Evolutionary conservation across 2,329 filamentous ascomycete genomes (phyloP).

Genomic region (Arthrobotrys sinensis): DNA sequence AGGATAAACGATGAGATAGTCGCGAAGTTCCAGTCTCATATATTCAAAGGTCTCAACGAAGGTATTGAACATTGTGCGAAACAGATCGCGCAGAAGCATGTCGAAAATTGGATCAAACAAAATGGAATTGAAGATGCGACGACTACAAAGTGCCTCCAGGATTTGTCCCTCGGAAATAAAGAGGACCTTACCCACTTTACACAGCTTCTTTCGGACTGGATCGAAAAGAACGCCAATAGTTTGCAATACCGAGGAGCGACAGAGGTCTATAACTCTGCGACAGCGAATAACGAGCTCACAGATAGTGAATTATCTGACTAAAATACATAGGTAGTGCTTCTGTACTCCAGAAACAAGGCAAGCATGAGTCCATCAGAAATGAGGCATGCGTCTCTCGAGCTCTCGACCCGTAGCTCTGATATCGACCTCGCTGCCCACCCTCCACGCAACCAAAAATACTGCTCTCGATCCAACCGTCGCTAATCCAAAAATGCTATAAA

Average conservation of each 20-base stretch:
- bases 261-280: background rate
- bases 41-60: background rate
- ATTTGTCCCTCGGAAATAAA: no score
- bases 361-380: no score
- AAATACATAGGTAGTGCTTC: no score
- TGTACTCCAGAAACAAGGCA: no score
- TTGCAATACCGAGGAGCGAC: background rate
- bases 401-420: no score
- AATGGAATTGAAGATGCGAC: background rate
- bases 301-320: no score
- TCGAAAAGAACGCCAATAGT: background rate
- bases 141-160: background rate
- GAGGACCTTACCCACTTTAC: background rate
- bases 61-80: background rate
- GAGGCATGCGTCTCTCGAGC: no score
- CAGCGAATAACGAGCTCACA: background rate
- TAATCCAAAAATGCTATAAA: constrained; percentile 43
- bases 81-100: background rate
- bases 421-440: no score
- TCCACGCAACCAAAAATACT: background rate
- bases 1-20: background rate
- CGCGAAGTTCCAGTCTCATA: background rate
- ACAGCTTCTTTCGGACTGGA: background rate
- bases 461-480: background rate
- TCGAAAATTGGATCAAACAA: background rate